Percentiles rank a stretch among this genome's conserved stretches.
phyloP scores from a whole-genome alignment of 306 rosid species.

The Carpinus viminea region DNA sequence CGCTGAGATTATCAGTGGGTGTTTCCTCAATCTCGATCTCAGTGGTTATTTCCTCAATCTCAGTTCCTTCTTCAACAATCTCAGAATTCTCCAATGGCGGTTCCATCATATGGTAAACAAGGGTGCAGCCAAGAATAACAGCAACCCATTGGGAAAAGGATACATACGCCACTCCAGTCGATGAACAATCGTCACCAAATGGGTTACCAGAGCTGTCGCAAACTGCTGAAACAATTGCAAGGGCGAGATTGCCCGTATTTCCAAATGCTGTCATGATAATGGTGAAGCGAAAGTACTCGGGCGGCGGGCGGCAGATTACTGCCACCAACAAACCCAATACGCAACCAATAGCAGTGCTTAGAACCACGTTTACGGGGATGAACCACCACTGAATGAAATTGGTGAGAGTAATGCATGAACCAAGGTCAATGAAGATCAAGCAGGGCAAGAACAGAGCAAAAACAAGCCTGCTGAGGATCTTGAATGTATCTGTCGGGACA shows the following conservation, averaged over 20 bases:
- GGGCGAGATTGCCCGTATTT: conserved; percentile 85
- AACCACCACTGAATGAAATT: conserved; percentile 78
- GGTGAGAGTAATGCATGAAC: conserved; percentile 59
- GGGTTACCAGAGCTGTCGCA: conserved; percentile 67
- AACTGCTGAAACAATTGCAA: conserved; percentile 76
- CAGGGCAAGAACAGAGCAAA: conserved; percentile 90
- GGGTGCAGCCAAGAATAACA: conserved; percentile 77
- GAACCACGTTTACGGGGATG: conserved; percentile 75
- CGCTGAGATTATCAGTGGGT: conserved; percentile 45
- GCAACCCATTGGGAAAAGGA: conserved; percentile 88
- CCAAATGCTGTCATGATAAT: conserved; percentile 85
- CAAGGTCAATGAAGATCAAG: conserved; percentile 75
- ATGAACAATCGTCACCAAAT: conserved; percentile 64
- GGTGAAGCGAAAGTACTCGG: conserved; percentile 55
- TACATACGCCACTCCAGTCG: conserved; percentile 83
- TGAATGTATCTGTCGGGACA: conserved; percentile 71
- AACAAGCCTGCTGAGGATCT: conserved; percentile 77
- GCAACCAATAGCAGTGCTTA: conserved; percentile 70
- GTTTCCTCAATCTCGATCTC: conserved; percentile 32
- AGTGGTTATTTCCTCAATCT: conserved; percentile 31
- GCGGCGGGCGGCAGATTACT: conserved; percentile 72
- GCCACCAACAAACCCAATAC: conserved; percentile 71
- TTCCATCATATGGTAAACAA: conserved; percentile 97
- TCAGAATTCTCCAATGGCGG: conserved; percentile 75
- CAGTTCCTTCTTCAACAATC: conserved; percentile 43